Base-by-base conservation (phyloP, 345 rosid genomes). In the Combretum micranthum region DNA sequence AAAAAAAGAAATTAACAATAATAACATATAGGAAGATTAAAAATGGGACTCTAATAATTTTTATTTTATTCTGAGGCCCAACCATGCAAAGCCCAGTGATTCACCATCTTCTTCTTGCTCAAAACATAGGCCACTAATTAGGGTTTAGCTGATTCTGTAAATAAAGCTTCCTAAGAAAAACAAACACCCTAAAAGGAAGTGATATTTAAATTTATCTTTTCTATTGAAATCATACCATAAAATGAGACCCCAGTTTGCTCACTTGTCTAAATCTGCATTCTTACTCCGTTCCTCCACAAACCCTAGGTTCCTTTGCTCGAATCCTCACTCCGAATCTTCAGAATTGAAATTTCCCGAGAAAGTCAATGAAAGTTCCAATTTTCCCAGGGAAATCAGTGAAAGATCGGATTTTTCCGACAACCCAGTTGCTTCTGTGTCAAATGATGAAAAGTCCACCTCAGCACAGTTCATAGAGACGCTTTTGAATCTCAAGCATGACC, bases 401-500 rank as follows among this genome's bases (percentile, higher is more conserved):
- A 42, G 48, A 45, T 18, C 49, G 18, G 17, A 63, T 21, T 50
- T 14, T 47, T 26, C 62, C 21, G 26, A 56, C 19, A 50, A 51
- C 57, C 66, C 59, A 18, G 15, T 43, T 48, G 53, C 9, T 18
- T 46, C 56, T 22, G 58, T 42, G 32, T 22, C 66, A 50, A 39
- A 59, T 20, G 51, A 53, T 12, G 21, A 51, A 16, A 37, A 58
- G 45, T 22, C 48, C 47, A 13, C 44, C 32, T 62, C 13, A 56
- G 56, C 68, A 48, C 47, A 47, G 60, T 66, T 77, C 23, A 67
- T 85, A 60, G 47, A 61, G 49, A 69, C 64, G 17, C 94, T 88
- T 57, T 62, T 83, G 13, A 55, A 64, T 51, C 70, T 60, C 43
- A 78, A 23, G 74, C 56, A 61, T 45, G 60, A 74, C 45, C 85